Conservation (phyloP, 78 protist species). For the Dictyostelium capitatum region DNA sequence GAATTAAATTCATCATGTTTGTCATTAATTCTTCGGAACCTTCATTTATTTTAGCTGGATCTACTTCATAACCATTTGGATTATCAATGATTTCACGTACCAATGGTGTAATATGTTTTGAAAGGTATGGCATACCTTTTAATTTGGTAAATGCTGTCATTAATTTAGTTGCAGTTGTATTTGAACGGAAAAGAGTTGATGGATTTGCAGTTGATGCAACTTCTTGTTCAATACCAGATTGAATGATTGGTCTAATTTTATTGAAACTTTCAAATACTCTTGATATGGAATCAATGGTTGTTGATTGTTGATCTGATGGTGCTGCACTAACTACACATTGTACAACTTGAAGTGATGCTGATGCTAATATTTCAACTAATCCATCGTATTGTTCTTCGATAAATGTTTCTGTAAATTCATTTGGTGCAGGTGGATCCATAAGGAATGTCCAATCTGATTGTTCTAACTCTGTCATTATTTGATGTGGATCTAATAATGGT, state of each 20-base stretch:
- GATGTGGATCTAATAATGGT: constrained; percentile 41
- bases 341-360: constrained; percentile 72
- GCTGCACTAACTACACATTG: constrained; percentile 63
- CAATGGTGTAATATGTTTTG: constrained; percentile 64
- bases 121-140: constrained; percentile 70
- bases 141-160: constrained; percentile 79
- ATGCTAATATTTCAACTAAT: constrained; percentile 30
- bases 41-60: constrained; percentile 67
- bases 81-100: constrained; percentile 44
- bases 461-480: constrained; percentile 38
- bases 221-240: constrained; percentile 65
- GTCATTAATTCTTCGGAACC: constrained; percentile 60
- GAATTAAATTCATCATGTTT: constrained; percentile 61
- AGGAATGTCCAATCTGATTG: constrained; percentile 41
- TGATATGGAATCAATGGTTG: constrained; percentile 41
- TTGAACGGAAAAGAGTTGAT: constrained; percentile 75
- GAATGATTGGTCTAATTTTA: constrained; percentile 60
- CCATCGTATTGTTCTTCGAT: constrained; percentile 43
- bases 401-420: constrained; percentile 50
- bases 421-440: constrained; percentile 50
- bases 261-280: constrained; percentile 58
- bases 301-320: constrained; percentile 35
- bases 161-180: constrained; percentile 76
- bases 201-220: constrained; percentile 53
- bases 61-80: constrained; percentile 59